A percentile compares a stretch with the other conserved stretches of the same genome.
Conservation (phyloP, 2,329 filamentous ascomycete species). For the Verticillium albo-atrum region DNA sequence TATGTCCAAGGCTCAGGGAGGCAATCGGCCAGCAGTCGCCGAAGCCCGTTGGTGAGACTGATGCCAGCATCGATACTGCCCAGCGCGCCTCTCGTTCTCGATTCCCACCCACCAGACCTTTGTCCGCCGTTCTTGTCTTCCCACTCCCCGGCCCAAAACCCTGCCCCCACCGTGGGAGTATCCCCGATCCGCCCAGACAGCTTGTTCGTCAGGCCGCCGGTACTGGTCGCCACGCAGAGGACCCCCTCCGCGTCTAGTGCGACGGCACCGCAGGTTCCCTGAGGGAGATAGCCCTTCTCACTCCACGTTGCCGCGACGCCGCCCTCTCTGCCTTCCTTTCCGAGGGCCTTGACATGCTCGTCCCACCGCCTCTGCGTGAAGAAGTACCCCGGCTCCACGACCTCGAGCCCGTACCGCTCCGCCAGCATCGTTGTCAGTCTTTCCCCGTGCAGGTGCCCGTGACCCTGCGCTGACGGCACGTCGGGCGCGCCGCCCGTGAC, state of each 20-base stretch:
- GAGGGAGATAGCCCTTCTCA: constrained; percentile 63
- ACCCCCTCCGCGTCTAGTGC: constrained; percentile 73
- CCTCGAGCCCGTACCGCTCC: constrained; percentile 61
- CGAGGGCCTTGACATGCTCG: constrained; percentile 61
- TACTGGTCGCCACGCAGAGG: constrained; percentile 63
- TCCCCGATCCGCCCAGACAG: constrained; percentile 80
- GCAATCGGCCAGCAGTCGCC: constrained; percentile 53
- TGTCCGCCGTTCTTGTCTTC: constrained; percentile 36
- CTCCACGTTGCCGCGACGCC: constrained; percentile 48
- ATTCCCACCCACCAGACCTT: constrained; percentile 16
- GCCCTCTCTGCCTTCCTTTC: constrained; percentile 37
- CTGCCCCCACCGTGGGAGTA: constrained; percentile 77
- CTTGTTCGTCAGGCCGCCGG: constrained; percentile 85
- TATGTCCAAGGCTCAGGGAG: constrained; percentile 45
- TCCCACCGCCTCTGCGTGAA: constrained; percentile 77
- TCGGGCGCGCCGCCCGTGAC: constrained; percentile 30
- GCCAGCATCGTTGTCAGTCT: constrained; percentile 57
- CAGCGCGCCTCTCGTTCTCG: background rate
- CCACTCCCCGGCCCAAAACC: constrained; percentile 91
- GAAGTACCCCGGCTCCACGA: constrained; percentile 68
- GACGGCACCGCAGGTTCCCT: constrained; percentile 81
- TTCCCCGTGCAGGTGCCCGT: constrained; percentile 64
- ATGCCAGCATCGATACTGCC: constrained; percentile 15
- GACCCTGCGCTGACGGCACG: constrained; percentile 58
- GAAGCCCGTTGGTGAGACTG: constrained; percentile 37